These are phyloP conservation scores for Trifolium fragiferum DNA, from an alignment of 306 rosid genomes.

Conservation along the genomic window DNA sequence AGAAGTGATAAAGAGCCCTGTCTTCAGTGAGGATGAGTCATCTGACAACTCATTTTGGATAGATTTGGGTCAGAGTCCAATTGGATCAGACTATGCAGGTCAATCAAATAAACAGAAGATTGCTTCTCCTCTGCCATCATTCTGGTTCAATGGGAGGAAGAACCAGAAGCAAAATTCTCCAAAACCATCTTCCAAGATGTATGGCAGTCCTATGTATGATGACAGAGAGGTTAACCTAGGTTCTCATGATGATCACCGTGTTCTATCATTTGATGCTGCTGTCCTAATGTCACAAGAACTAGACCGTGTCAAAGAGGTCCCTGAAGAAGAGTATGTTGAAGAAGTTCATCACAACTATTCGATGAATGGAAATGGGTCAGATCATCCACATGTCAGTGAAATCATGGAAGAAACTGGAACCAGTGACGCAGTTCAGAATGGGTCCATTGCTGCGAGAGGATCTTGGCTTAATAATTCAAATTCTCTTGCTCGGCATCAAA, in stretches of 20 bases:
- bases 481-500: constrained; percentile 50
- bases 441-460: constrained; percentile 48
- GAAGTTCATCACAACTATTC: constrained; percentile 49
- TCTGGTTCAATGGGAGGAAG: constrained; percentile 73
- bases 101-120: constrained; percentile 65
- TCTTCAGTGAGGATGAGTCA: constrained; percentile 94
- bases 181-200: constrained; percentile 67
- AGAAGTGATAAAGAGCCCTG: constrained; percentile 96
- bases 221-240: constrained; percentile 60
- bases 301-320: constrained; percentile 75
- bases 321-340: constrained; percentile 61
- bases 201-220: constrained; percentile 82
- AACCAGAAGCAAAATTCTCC: constrained; percentile 68
- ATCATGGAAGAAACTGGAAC: constrained; percentile 65
- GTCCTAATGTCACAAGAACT: constrained; percentile 80
- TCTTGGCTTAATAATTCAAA: constrained; percentile 51
- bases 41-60: constrained; percentile 92
- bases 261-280: constrained; percentile 91
- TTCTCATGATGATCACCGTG: constrained; percentile 59
- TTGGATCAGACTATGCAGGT: constrained; percentile 71
- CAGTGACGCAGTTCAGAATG: constrained; percentile 44
- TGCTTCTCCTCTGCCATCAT: constrained; percentile 81
- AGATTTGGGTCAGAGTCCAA: constrained; percentile 96
- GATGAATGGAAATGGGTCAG: constrained; percentile 49
- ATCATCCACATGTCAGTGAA: constrained; percentile 50